Conservation (phyloP, 164 flowering plant genomes). For the Pachysandra terminalis region DNA sequence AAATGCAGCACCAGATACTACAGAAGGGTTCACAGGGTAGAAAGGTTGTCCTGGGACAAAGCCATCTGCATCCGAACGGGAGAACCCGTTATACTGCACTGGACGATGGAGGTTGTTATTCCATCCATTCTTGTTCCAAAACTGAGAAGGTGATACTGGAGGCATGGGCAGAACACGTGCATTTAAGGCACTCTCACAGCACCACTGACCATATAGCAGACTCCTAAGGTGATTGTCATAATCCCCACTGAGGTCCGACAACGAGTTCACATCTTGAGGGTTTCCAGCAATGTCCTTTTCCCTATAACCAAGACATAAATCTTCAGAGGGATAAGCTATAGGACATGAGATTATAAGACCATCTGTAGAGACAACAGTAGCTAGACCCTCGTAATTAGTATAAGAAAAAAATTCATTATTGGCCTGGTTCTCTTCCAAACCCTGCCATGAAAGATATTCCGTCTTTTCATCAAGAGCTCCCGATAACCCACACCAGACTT, state of each 20-base stretch:
- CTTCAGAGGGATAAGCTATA: constrained; percentile 11
- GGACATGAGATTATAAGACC: constrained; percentile 9
- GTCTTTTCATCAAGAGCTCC: constrained; percentile 3
- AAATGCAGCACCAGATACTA: constrained; percentile 34
- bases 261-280: constrained; percentile 21
- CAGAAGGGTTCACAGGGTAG: constrained; percentile 31
- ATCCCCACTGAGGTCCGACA: constrained; percentile 56
- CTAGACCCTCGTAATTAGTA: constrained; percentile 6
- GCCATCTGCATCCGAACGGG: constrained; percentile 39
- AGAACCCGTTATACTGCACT: constrained; percentile 26
- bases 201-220: constrained; percentile 32
- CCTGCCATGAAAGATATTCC: constrained; percentile 1
- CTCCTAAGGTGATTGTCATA: constrained; percentile 42
- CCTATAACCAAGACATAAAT: constrained; percentile 9
- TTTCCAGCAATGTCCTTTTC: constrained; percentile 20
- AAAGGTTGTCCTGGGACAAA: constrained; percentile 34
- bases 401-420: neutral
- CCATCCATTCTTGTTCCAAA: constrained; percentile 33
- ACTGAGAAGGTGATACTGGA: constrained; percentile 18
- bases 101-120: constrained; percentile 29
- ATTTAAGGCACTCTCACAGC: constrained; percentile 27
- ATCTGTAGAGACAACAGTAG: constrained; percentile 3
- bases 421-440: constrained; percentile 4
- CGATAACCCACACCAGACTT: neutral
- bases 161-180: constrained; percentile 19